Evolutionary conservation across 768 basidiomycete species (phyloP), one percentile per base, ranked within the genome.

Genomic region (Suillus ampliporus): DNA sequence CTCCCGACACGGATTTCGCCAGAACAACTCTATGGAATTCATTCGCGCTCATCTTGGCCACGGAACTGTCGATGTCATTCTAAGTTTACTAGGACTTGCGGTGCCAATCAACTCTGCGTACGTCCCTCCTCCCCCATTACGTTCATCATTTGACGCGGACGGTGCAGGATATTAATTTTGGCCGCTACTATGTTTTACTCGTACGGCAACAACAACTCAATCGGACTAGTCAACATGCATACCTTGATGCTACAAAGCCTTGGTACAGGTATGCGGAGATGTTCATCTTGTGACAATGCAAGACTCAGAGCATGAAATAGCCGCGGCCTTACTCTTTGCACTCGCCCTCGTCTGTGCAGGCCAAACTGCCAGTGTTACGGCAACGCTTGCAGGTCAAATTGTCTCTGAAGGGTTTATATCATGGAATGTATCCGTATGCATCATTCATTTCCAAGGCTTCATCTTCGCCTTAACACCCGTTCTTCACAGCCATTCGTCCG

Each of bases 301-400:
- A n/a, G 50, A n/a, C n/a, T 26, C 47, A 35, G 31, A 31, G 38
- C n/a, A 50, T 53, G 19, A 37, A 17, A 57, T 41, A 70, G 68
- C 57, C n/a, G 53, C 60, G 14, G 82, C 79, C 0, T 69, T 79
- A n/a, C 70, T 83, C 28, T 84, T 84, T 62, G 83, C 84, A 2
- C 61, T 83, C 48, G 82, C 81, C 14, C 71, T 84, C 7, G 72
- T 83, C 14, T 78, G 77, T 50, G 75, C 80, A 5, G 83, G 83
- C 14, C 82, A 85, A 68, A 78, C 78, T n/a, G 84, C 84, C 1
- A 77, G 77, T 21, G 77, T 85, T 61, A 83, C 83, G 0, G 81
- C 80, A 13, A 84, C 83, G 1, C 69, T 84, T 15, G 76, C 80
- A 0, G 82, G 84, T 2, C 82, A 84, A 62, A 76, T 84, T 51